Percentiles rank a stretch among this genome's conserved stretches.
Conservation (phyloP, 1,284 basidiomycete genomes). For the Ustilago loliicola region DNA sequence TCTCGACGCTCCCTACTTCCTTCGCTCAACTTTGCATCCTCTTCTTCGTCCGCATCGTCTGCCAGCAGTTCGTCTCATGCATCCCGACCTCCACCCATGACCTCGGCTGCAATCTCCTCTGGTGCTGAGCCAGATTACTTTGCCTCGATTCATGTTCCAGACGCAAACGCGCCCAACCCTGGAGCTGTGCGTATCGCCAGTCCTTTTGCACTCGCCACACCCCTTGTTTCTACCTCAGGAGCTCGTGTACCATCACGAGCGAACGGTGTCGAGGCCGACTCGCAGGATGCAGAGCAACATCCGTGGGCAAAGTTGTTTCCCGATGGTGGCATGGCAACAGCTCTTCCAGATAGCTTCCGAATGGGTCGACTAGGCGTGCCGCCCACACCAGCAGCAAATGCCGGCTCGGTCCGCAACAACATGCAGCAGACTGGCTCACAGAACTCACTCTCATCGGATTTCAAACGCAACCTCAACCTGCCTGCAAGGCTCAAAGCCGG, state of each 20-base stretch:
- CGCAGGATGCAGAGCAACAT: constrained; percentile 33
- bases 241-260: constrained; percentile 18
- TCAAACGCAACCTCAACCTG: constrained; percentile 26
- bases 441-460: constrained; percentile 12
- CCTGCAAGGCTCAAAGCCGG: constrained; percentile 25
- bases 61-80: constrained; percentile 15
- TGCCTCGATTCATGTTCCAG: constrained; percentile 39
- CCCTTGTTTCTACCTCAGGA: constrained; percentile 32
- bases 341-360: constrained; percentile 40
- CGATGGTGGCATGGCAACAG: constrained; percentile 50
- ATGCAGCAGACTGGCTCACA: constrained; percentile 8
- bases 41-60: constrained; percentile 5
- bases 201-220: constrained; percentile 43
- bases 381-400: constrained; percentile 40
- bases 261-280: not conserved
- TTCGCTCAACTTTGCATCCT: constrained; percentile 37
- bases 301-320: constrained; percentile 52
- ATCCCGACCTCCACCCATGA: constrained; percentile 9
- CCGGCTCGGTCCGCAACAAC: constrained; percentile 16
- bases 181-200: constrained; percentile 42
- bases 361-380: constrained; percentile 34
- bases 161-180: constrained; percentile 19
- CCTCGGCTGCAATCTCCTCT: constrained; percentile 16
- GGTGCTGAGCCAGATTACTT: constrained; percentile 46
- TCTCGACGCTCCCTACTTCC: constrained; percentile 35